A percentile compares a stretch with the other conserved stretches of the same genome.
Conservation (phyloP, 1,139 yeast species). For the Candida sojae region DNA sequence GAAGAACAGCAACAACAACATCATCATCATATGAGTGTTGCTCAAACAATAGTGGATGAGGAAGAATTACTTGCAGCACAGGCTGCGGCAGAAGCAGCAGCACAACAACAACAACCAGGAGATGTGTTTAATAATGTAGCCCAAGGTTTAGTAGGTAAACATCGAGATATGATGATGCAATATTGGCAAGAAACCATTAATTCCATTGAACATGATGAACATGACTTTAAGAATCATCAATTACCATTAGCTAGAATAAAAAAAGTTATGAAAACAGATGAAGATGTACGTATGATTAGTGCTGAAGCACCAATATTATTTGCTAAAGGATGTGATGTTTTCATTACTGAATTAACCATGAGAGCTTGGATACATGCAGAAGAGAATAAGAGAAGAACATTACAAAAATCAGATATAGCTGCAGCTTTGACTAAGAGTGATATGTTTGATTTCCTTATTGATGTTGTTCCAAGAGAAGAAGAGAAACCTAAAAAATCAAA, state of each 20-base stretch:
- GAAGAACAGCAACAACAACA: constrained; percentile 6
- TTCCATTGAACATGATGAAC: constrained; percentile 84
- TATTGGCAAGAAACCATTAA: constrained; percentile 97
- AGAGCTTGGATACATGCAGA: constrained; percentile 99
- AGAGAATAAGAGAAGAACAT: constrained; percentile 88
- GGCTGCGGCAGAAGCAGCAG: constrained; percentile 52
- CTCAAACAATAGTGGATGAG: constrained; percentile 31
- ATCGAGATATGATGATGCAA: constrained; percentile 86
- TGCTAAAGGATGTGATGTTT: constrained; percentile 97
- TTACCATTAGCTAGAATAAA: constrained; percentile 93
- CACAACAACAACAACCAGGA: constrained; percentile 47
- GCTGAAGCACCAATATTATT: constrained; percentile 97
- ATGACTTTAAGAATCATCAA: constrained; percentile 91
- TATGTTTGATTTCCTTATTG: constrained; percentile 95
- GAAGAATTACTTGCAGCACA: constrained; percentile 44
- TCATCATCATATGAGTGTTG: constrained; percentile 18
- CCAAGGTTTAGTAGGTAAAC: constrained; percentile 82
- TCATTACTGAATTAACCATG: constrained; percentile 95
- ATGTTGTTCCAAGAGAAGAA: constrained; percentile 88
- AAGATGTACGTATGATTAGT: constrained; percentile 94
- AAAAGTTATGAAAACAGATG: constrained; percentile 97
- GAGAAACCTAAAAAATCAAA: constrained; percentile 52
- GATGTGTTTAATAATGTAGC: constrained; percentile 93
- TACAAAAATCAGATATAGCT: constrained; percentile 92
- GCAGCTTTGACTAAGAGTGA: constrained; percentile 93